Base-by-base conservation (phyloP, 345 rosid species). In the Arabidopsis suecica region DNA sequence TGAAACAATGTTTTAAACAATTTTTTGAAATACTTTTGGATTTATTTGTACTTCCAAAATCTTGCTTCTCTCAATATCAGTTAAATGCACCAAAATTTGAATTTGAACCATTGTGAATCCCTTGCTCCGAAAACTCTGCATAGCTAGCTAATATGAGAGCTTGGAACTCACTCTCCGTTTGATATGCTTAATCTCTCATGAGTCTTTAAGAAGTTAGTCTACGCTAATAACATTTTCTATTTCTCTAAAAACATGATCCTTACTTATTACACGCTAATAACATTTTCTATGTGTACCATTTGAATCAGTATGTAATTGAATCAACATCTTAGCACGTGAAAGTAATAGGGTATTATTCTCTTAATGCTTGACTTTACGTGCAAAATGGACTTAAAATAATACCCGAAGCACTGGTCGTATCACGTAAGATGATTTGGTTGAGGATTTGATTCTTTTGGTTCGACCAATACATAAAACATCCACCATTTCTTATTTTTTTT, bases 361-460 rank as follows among this genome's bases (percentile, higher is more conserved):
- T 44, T 38, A 9, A 44, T 44, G n/a, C n/a, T 63, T 63, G 54
- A 63, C 28, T 63, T 32, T 58, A 10, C 23, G 2, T 1, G 8
- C 14, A 34, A n/a, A 14, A 9, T 58, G 30, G 1, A 40, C 30
- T 28, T 28, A 40, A 68, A 68, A 54, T 54, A 68, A 68, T 25
- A 38, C 36, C 3, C 16, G 16, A 68, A 25, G 40, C 72, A 68
- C 37, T 38, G 5, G 23, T 63, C 40, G 53, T 63, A 63, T 63
- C 38, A 68, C 40, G 62, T 54, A 68, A 25, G 51, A 53, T 67
- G 8, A 38, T 68, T 25, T 68, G 61, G 72, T 68, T 38, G 62
- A 68, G 61, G 72, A 54, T 54, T 54, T 54, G 61, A 54, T 54
- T 54, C 50, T 5, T 68, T 68, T 68, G 72, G 48, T 38, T 68